Conservation (phyloP, 257 asterid species). For the Gentiana macrophylla region DNA sequence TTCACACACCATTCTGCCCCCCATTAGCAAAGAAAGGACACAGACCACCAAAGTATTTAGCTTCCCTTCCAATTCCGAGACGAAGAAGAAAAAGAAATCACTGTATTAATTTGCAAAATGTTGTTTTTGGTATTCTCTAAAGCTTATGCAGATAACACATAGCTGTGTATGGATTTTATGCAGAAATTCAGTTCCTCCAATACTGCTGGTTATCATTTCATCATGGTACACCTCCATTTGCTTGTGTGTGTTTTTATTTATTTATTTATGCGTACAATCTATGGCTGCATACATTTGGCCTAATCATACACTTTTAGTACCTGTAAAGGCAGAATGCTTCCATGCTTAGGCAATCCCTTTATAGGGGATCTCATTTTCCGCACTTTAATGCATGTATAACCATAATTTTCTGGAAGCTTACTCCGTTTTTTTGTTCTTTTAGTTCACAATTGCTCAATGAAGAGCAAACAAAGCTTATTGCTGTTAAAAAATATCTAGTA, state of each 20-base stretch:
- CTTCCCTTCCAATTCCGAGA: no score
- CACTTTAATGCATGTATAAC: not conserved
- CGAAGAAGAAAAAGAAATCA: not conserved
- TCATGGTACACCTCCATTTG: slow-evolving; percentile 16
- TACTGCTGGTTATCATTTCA: slow-evolving; percentile 16
- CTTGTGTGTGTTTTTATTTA: not conserved
- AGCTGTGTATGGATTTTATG: slow-evolving; percentile 12
- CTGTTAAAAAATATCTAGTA: not conserved
- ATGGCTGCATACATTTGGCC: not conserved
- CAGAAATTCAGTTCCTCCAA: slow-evolving; percentile 15
- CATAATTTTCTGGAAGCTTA: no score
- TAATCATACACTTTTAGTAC: not conserved
- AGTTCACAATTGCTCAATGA: not conserved
- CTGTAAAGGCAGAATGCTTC: not conserved
- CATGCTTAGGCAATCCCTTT: no score
- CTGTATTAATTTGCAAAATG: not conserved
- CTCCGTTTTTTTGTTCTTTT: not conserved
- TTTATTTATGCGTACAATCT: not conserved
- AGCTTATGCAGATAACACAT: not conserved
- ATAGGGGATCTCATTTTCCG: not conserved
- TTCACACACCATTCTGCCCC: no score
- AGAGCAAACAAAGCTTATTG: not conserved
- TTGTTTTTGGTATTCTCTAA: slow-evolving; percentile 1
- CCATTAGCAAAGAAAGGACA: no score
- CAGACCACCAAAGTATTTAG: no score